A percentile compares a stretch with the other conserved stretches of the same genome.
These are phyloP conservation scores for Blastobotrys peoriensis DNA, from an alignment of 805 yeast genomes.

Conservation along the genomic window DNA sequence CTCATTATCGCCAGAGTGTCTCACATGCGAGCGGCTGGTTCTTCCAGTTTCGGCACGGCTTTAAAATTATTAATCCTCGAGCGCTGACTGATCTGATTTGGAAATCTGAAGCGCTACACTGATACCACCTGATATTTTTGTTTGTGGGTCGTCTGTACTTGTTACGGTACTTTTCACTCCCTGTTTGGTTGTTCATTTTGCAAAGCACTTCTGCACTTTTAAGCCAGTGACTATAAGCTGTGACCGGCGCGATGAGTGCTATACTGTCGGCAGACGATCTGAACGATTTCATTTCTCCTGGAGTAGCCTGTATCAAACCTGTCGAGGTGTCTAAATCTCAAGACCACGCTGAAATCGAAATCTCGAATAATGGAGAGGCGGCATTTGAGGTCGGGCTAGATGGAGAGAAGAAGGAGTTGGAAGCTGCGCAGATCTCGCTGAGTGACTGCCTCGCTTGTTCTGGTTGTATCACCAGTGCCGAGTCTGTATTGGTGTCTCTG, in stretches of 20 bases:
- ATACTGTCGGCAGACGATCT: slow-evolving; percentile 81
- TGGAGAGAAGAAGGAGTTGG: slow-evolving; percentile 40
- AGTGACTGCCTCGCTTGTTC: slow-evolving; percentile 95
- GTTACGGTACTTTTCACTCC: too few relatives aligned
- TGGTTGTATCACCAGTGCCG: slow-evolving; percentile 97
- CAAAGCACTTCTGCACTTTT: too few relatives aligned
- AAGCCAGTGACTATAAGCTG: too few relatives aligned
- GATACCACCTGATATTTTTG: too few relatives aligned
- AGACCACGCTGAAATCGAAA: slow-evolving; percentile 49
- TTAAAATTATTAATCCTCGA: too few relatives aligned
- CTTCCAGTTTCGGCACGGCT: too few relatives aligned
- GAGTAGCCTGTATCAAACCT: slow-evolving; percentile 92
- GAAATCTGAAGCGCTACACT: too few relatives aligned
- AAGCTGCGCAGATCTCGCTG: slow-evolving; percentile 81
- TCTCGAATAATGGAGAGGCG: slow-evolving; percentile 43
- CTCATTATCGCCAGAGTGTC: too few relatives aligned
- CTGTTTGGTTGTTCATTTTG: too few relatives aligned
- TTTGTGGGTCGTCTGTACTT: too few relatives aligned
- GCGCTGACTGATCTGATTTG: too few relatives aligned
- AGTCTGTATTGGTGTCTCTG: slow-evolving; percentile 82
- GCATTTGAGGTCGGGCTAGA: slow-evolving; percentile 15
- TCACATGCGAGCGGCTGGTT: too few relatives aligned
- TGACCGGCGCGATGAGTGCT: slow-evolving; percentile 94
- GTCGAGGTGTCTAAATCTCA: slow-evolving; percentile 40
- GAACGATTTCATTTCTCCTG: slow-evolving; percentile 92